A percentile compares a stretch with the other conserved stretches of the same genome.
Evolutionary conservation across 2,329 filamentous ascomycete genomes (phyloP).

Genomic region (Ophiosphaerella korrae): DNA sequence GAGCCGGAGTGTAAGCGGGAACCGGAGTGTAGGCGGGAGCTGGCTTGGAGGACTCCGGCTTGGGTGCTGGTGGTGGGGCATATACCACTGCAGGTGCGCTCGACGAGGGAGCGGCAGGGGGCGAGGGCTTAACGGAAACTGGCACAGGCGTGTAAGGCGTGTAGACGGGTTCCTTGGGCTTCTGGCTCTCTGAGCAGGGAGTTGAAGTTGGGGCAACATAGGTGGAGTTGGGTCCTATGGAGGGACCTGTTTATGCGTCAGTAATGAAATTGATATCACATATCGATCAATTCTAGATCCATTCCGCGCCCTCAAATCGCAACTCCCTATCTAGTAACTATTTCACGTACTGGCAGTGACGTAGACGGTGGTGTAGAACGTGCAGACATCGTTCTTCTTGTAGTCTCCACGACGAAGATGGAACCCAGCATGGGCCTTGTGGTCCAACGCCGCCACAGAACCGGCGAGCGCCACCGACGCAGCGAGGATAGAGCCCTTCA

Average conservation of each 20-base stretch:
- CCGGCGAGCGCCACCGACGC: conserved; percentile 62
- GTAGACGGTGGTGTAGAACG: conserved; percentile 68
- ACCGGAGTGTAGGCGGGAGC: conserved; percentile 2
- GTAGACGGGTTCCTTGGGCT: conserved; percentile 55
- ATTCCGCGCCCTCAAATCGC: neutral
- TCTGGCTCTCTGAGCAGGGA: conserved; percentile 73
- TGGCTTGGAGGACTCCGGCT: conserved; percentile 9
- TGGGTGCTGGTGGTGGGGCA: conserved; percentile 4
- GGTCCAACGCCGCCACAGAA: conserved; percentile 62
- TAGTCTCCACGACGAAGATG: conserved; percentile 58
- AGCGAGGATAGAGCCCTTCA: conserved; percentile 75
- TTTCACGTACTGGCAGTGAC: conserved; percentile 54
- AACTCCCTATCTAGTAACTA: too few species aligned
- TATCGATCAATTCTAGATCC: neutral
- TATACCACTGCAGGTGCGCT: neutral
- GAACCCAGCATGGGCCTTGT: conserved; percentile 68
- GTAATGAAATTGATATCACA: conserved; percentile 1
- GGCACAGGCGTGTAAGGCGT: conserved; percentile 23
- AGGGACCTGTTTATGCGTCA: conserved; percentile 26
- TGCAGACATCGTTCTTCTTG: conserved; percentile 67
- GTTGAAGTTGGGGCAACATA: conserved; percentile 67
- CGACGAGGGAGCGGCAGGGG: neutral
- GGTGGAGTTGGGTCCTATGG: conserved; percentile 33
- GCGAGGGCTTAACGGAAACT: conserved; percentile 12
- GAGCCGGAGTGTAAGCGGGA: conserved; percentile 3